These are phyloP conservation scores for Cystobasidium onofrii DNA, from an alignment of 768 basidiomycete species.

Conservation along the genomic window DNA sequence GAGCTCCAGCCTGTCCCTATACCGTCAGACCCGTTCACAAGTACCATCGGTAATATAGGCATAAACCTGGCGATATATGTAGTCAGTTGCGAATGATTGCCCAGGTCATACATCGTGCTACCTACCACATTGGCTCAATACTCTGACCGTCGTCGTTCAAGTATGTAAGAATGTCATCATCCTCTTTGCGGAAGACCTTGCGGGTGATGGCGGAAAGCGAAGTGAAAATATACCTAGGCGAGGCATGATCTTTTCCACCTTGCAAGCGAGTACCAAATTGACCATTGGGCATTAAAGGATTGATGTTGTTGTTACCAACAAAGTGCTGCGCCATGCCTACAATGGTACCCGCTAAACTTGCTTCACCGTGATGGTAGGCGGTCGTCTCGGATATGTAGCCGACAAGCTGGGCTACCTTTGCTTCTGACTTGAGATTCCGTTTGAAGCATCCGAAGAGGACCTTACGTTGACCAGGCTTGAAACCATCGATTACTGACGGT, in stretches of 20 bases:
- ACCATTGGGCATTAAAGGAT: conserved; percentile 75
- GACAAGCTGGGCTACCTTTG: conserved; percentile 92
- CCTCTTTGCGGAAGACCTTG: conserved; percentile 66
- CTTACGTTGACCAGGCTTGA: conserved; percentile 96
- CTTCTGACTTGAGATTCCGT: conserved; percentile 78
- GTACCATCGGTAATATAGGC: conserved; percentile 75
- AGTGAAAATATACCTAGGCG: conserved; percentile 93
- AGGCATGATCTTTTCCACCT: conserved; percentile 94
- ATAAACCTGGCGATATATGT: conserved; percentile 52
- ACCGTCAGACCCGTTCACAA: conserved; percentile 92
- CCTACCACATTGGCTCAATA: conserved; percentile 77
- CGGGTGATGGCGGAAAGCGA: conserved; percentile 65
- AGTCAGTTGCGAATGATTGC: no score
- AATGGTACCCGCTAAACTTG: conserved; percentile 76
- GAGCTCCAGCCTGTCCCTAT: conserved; percentile 99
- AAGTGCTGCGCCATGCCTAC: conserved; percentile 87
- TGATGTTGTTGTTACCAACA: conserved; percentile 92
- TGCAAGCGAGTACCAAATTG: conserved; percentile 81
- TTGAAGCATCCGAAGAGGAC: conserved; percentile 95
- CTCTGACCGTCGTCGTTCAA: conserved; percentile 73
- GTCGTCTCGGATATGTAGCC: conserved; percentile 92
- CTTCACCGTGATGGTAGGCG: conserved; percentile 94
- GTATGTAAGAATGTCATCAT: conserved; percentile 75
- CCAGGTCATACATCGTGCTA: not conserved
- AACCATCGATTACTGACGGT: conserved; percentile 81